phyloP scores from a whole-genome alignment of 208 protist genomes.

The Vickermania ingenoplastis region DNA sequence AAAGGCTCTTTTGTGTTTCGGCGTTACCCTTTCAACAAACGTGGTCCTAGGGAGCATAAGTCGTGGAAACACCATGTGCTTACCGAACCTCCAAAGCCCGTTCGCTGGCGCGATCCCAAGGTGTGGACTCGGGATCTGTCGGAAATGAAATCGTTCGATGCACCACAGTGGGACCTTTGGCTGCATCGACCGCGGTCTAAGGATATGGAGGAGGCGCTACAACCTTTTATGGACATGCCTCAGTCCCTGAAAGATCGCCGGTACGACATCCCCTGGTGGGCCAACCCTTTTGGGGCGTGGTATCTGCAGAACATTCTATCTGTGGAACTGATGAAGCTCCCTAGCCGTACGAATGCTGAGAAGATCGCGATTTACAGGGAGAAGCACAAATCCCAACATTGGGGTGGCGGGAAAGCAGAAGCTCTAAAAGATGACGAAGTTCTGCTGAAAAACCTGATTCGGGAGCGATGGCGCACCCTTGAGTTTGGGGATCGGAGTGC shows the following conservation, averaged over 20 bases:
- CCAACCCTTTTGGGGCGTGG: constrained; percentile 90
- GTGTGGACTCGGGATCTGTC: constrained; percentile 87
- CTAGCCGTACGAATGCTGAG: constrained; percentile 79
- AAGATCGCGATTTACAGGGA: constrained; percentile 82
- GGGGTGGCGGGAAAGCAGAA: constrained; percentile 31
- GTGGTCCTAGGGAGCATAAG: constrained; percentile 78
- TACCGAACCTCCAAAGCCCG: constrained; percentile 79
- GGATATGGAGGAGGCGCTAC: constrained; percentile 88
- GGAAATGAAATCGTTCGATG: constrained; percentile 88
- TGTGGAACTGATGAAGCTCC: constrained; percentile 82
- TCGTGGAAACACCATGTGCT: constrained; percentile 89
- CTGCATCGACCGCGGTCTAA: constrained; percentile 73
- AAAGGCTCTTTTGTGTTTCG: constrained; percentile 37
- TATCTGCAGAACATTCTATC: constrained; percentile 90
- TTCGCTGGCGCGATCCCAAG: constrained; percentile 87
- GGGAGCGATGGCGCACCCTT: constrained; percentile 84
- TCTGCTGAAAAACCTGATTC: constrained; percentile 76
- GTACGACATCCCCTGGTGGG: constrained; percentile 91
- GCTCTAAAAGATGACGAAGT: constrained; percentile 72
- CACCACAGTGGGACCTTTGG: constrained; percentile 89
- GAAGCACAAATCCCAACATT: neutral
- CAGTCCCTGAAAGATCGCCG: constrained; percentile 86
- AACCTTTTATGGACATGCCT: constrained; percentile 93
- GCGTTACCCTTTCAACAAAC: constrained; percentile 85
- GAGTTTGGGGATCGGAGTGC: constrained; percentile 87